phyloP scores from a whole-genome alignment of 2,329 filamentous ascomycete genomes.

The Diaporthe amygdali region DNA sequence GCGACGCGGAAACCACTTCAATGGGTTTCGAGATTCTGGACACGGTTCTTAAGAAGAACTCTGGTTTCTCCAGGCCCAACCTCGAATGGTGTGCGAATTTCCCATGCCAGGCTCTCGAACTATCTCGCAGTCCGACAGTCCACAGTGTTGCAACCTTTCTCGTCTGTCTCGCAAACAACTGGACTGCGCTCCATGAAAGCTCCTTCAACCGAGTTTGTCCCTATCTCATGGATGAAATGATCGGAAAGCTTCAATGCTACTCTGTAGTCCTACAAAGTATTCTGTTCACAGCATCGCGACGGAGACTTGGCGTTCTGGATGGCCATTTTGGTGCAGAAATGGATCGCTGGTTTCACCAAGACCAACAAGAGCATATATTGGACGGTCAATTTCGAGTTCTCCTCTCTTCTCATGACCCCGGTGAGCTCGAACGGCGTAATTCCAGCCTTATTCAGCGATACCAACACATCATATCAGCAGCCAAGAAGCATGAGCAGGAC shows the following conservation, averaged over 20 bases:
- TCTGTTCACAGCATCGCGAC: constrained; percentile 35
- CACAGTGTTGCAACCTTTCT: constrained; percentile 49
- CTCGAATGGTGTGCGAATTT: constrained; percentile 44
- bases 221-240: constrained; percentile 40
- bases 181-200: constrained; percentile 38
- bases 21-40: constrained; percentile 40
- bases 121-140: constrained; percentile 29
- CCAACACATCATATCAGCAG: not conserved
- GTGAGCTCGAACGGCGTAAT: constrained; percentile 28
- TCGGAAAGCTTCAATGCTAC: constrained; percentile 34
- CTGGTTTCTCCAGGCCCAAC: constrained; percentile 32
- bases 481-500: not conserved
- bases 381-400: not conserved
- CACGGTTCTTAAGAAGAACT: constrained; percentile 44
- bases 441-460: constrained; percentile 24
- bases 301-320: constrained; percentile 32
- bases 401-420: not conserved
- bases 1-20: constrained; percentile 33
- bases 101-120: constrained; percentile 31
- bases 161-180: constrained; percentile 45
- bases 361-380: constrained; percentile 29
- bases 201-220: constrained; percentile 32
- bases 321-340: constrained; percentile 22
- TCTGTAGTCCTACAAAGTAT: constrained; percentile 36
- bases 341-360: constrained; percentile 30